phyloP scores from a whole-genome alignment of 2,329 filamentous ascomycete species.

The Pseudogymnoascus sp. region DNA sequence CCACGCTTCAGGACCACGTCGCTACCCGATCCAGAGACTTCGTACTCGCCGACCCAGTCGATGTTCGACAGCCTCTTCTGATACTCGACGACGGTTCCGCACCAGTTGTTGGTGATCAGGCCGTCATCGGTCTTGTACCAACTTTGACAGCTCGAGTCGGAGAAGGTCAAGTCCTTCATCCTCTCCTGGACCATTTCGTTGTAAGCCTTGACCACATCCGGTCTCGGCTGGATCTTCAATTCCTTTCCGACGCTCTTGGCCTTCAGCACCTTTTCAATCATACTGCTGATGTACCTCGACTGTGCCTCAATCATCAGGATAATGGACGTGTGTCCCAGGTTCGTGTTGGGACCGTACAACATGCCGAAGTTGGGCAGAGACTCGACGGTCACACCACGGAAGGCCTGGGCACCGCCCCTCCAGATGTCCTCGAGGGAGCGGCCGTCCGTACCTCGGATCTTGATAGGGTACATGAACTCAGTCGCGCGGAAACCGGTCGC shows the following conservation, averaged over 20 bases:
- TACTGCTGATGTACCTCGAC: constrained; percentile 43
- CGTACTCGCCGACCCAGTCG: constrained; percentile 38
- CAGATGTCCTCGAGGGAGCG: constrained; percentile 43
- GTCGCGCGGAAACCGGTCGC: constrained; percentile 54
- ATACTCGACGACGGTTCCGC: constrained; percentile 46
- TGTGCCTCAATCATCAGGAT: constrained; percentile 58
- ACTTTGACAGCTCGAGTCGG: constrained; percentile 44
- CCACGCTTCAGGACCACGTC: constrained; percentile 22
- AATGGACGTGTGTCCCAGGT: constrained; percentile 45
- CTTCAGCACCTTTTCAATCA: constrained; percentile 42
- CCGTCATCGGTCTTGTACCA: constrained; percentile 52
- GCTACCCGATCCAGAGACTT: constrained; percentile 28
- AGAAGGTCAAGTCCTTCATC: constrained; percentile 41
- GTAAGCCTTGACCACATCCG: constrained; percentile 33
- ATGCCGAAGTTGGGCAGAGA: constrained; percentile 49
- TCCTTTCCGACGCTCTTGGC: constrained; percentile 35
- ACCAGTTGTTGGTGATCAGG: constrained; percentile 51
- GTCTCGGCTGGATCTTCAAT: constrained; percentile 40
- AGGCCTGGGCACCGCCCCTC: constrained; percentile 43
- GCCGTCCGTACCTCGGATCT: constrained; percentile 40
- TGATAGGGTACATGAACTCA: constrained; percentile 52
- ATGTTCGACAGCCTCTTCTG: constrained; percentile 40
- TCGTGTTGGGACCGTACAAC: constrained; percentile 51
- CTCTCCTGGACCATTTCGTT: constrained; percentile 40
- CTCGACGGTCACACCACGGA: constrained; percentile 44